These are phyloP conservation scores for Wallacemonas sp. DNA, from an alignment of 208 protist species.

Conservation along the genomic window DNA sequence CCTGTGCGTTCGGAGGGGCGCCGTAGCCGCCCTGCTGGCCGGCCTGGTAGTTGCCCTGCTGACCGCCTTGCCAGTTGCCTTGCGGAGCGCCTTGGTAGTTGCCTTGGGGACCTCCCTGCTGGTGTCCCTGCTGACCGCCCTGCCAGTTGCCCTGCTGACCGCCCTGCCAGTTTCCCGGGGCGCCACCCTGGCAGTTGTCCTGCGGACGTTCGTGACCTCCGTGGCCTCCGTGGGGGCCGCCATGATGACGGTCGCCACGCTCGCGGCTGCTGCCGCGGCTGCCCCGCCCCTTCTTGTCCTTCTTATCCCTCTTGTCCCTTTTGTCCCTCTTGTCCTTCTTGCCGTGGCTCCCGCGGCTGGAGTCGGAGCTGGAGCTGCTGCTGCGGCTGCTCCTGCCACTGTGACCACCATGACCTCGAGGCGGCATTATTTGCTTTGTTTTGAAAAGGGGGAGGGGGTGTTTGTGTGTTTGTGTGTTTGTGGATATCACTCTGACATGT, in stretches of 20 bases:
- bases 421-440: not conserved
- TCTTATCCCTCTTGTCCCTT: not conserved
- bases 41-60: not conserved
- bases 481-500: too few relatives aligned
- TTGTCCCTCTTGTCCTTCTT: constrained; percentile 4
- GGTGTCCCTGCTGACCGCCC: not conserved
- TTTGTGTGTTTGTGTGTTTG: not conserved
- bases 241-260: not conserved
- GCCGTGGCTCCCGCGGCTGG: not conserved
- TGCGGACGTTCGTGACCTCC: not conserved
- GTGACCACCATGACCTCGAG: not conserved
- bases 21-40: constrained; percentile 1
- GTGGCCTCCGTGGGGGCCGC: not conserved
- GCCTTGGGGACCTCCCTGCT: not conserved
- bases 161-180: not conserved
- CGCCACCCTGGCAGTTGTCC: not conserved
- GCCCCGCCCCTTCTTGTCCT: not conserved
- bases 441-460: not conserved
- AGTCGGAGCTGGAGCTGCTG: not conserved
- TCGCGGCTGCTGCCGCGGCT: not conserved
- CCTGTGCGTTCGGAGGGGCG: not conserved
- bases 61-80: not conserved
- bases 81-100: not conserved
- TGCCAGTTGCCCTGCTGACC: too few relatives aligned
- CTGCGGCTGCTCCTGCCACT: not conserved